Conservation (phyloP, 495 filamentous ascomycete genomes). For the Jackrogersella multiformis region DNA sequence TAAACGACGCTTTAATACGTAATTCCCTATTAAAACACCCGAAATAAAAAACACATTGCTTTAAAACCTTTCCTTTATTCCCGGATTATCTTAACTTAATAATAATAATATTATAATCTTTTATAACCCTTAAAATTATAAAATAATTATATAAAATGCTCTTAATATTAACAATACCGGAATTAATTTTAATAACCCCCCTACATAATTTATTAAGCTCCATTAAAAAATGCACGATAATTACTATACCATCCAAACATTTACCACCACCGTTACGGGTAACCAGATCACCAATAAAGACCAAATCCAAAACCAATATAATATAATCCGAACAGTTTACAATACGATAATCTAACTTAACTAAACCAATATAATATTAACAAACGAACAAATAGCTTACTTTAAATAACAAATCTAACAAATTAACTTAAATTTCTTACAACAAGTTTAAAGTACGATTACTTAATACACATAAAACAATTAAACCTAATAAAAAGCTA, state of each 20-base stretch:
- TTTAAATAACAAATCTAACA: not conserved
- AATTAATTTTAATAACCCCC: too few relatives aligned
- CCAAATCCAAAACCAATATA: not conserved
- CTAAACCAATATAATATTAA: not conserved
- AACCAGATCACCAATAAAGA: not conserved
- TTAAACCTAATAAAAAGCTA: too few relatives aligned
- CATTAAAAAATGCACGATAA: not conserved
- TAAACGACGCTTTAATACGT: too few relatives aligned
- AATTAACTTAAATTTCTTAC: not conserved
- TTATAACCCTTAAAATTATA: not conserved
- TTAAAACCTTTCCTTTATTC: too few relatives aligned
- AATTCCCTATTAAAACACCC: too few relatives aligned
- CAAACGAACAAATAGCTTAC: not conserved
- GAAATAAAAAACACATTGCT: too few relatives aligned
- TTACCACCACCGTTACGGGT: too few relatives aligned
- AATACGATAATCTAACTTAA: not conserved
- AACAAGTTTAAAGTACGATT: not conserved
- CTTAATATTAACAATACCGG: too few relatives aligned
- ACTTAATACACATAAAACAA: not conserved
- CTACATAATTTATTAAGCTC: not conserved
- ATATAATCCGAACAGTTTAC: not conserved
- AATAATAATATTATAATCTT: not conserved
- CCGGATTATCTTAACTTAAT: not conserved
- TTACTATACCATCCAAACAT: not conserved
- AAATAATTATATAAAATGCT: too few relatives aligned